A percentile compares a stretch with the other conserved stretches of the same genome.
Evolutionary conservation across 75 land plant species (phyloP).

Genomic region (Pseudotsuga menziesii): DNA sequence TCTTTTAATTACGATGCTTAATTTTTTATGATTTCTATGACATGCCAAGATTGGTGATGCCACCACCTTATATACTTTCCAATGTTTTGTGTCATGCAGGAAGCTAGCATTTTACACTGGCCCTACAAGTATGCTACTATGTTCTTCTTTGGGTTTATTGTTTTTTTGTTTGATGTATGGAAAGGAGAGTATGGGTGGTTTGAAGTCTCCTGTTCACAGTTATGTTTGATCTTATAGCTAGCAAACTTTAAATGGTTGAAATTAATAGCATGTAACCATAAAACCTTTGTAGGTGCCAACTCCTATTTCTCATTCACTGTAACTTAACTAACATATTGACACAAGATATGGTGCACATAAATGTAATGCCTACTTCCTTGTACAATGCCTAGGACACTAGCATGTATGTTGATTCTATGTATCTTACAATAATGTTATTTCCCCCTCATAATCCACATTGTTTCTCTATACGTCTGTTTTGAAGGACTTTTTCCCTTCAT

Average conservation of each 20-base stretch:
- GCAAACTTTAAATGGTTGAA: not conserved
- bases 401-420: not conserved
- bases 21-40: constrained; percentile 1
- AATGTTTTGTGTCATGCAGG: constrained; percentile 39
- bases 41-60: not conserved
- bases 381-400: not conserved
- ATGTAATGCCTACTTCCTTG: not conserved
- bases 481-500: not conserved
- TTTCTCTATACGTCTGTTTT: too few species aligned
- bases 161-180: not conserved
- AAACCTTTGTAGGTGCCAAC: too few species aligned
- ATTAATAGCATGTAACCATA: too few species aligned
- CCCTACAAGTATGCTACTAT: constrained; percentile 82
- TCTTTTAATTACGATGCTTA: not conserved
- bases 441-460: not conserved
- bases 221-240: too few species aligned
- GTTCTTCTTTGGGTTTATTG: not conserved
- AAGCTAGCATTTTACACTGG: constrained; percentile 83
- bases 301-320: too few species aligned
- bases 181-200: not conserved
- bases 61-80: not conserved
- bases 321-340: not conserved
- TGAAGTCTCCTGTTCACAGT: not conserved
- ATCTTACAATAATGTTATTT: not conserved
- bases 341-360: not conserved